A percentile compares a stretch with the other conserved stretches of the same genome.
phyloP scores from a whole-genome alignment of 1,284 basidiomycete genomes.

The Ganoderma boninense region DNA sequence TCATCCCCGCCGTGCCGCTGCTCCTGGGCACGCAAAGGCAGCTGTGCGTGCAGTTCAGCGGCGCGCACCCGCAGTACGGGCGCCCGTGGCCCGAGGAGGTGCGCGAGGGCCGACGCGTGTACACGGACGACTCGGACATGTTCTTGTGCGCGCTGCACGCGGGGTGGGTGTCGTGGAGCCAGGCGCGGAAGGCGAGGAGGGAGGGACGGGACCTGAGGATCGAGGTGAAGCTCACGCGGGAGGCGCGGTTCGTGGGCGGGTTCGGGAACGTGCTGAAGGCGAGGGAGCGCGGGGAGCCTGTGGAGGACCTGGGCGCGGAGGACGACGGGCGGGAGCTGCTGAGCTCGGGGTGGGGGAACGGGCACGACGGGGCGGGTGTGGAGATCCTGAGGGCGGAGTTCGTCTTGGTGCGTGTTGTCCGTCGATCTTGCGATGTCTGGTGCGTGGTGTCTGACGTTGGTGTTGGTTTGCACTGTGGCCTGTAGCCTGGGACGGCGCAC shows the following conservation, averaged over 20 bases:
- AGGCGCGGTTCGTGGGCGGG: constrained; percentile 54
- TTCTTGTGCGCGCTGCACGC: constrained; percentile 80
- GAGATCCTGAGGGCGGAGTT: constrained; percentile 71
- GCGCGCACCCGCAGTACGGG: constrained; percentile 31
- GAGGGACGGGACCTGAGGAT: constrained; percentile 64
- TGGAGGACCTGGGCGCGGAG: constrained; percentile 47
- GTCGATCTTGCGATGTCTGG: constrained; percentile 12
- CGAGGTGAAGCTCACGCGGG: constrained; percentile 53
- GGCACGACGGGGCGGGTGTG: constrained; percentile 78
- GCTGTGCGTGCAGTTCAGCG: constrained; percentile 41
- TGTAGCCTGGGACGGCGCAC: constrained; percentile 56
- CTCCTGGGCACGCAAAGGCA: constrained; percentile 38
- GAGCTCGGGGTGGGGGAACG: constrained; percentile 77
- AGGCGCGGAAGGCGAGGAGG: constrained; percentile 55
- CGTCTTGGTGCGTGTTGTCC: constrained; percentile 58
- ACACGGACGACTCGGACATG: constrained; percentile 80
- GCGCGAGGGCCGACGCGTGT: constrained; percentile 54
- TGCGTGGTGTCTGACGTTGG: constrained; percentile 4
- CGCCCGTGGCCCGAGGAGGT: constrained; percentile 38
- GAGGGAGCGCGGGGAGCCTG: constrained; percentile 34
- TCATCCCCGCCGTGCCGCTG: constrained; percentile 49
- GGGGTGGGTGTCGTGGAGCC: constrained; percentile 69
- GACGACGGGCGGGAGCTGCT: constrained; percentile 69
- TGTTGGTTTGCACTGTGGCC: constrained; percentile 7
- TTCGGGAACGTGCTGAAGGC: constrained; percentile 35